Conservation (phyloP, 306 rosid species). For the Bauhinia variegata region DNA sequence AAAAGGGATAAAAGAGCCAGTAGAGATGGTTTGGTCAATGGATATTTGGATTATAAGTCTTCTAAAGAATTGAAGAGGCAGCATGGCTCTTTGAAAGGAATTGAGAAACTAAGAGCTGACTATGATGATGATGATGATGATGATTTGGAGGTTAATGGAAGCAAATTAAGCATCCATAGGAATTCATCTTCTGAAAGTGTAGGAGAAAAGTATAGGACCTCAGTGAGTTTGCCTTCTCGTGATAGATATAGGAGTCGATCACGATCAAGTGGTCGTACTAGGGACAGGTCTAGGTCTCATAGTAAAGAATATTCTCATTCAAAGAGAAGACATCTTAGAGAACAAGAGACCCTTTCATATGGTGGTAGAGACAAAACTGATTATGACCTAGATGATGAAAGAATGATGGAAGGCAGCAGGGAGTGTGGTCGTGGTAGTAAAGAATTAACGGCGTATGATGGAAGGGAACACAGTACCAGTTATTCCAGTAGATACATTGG, state of each 20-base stretch:
- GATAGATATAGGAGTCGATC: constrained; percentile 64
- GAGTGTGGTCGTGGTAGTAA: constrained; percentile 35
- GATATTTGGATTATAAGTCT: constrained; percentile 44
- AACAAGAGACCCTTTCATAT: constrained; percentile 33
- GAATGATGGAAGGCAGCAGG: constrained; percentile 28
- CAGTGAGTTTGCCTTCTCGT: constrained; percentile 47
- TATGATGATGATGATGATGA: constrained; percentile 35
- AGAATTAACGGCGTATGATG: constrained; percentile 52
- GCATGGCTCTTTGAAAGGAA: constrained; percentile 42
- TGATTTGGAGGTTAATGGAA: constrained; percentile 43
- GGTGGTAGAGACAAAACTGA: constrained; percentile 45
- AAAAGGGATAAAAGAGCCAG: constrained; percentile 33
- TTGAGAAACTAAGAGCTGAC: constrained; percentile 44
- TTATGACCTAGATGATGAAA: constrained; percentile 51
- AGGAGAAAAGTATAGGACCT: constrained; percentile 46
- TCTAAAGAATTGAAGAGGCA: constrained; percentile 44
- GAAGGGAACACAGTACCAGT: constrained; percentile 46
- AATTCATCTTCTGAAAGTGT: constrained; percentile 53
- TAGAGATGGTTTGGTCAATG: constrained; percentile 48
- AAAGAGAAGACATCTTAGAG: constrained; percentile 50
- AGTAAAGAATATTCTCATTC: constrained; percentile 63
- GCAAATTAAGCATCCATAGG: constrained; percentile 28
- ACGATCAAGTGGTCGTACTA: constrained; percentile 56
- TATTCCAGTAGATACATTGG: constrained; percentile 32
- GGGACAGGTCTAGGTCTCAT: constrained; percentile 63